Evolutionary conservation across 2,329 filamentous ascomycete species (phyloP).

Genomic region (Dactylellina parvicollis): DNA sequence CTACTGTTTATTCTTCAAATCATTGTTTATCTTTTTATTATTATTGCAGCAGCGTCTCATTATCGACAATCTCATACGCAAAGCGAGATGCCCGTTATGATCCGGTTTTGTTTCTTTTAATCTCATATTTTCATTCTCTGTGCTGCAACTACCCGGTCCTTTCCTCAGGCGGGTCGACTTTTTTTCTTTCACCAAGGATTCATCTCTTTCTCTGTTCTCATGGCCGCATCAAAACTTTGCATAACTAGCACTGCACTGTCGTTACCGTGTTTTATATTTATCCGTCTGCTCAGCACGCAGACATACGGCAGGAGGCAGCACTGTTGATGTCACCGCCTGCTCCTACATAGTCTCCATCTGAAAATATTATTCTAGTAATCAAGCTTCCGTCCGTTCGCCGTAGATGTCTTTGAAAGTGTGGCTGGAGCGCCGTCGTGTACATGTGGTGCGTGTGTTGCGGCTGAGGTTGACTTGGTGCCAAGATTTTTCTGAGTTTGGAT

Average conservation of each 20-base stretch:
- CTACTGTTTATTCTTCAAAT: not conserved
- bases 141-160: slow-evolving; percentile 5
- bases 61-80: slow-evolving; percentile 4
- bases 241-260: slow-evolving; percentile 36
- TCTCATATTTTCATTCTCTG: not conserved
- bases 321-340: slow-evolving; percentile 1
- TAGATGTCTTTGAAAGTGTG: not conserved
- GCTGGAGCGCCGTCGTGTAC: not conserved
- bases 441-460: slow-evolving; percentile 31
- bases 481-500: slow-evolving; percentile 39
- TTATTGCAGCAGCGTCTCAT: slow-evolving; percentile 9
- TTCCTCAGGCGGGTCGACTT: slow-evolving; percentile 6
- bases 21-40: not conserved
- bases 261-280: slow-evolving; percentile 11
- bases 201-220: not conserved
- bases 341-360: not conserved
- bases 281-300: not conserved
- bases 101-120: slow-evolving; percentile 15
- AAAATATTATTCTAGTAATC: not conserved
- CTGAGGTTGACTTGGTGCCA: slow-evolving; percentile 31
- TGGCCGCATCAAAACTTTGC: slow-evolving; percentile 6
- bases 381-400: too few relatives aligned
- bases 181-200: not conserved
- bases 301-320: not conserved
- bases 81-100: slow-evolving; percentile 45